phyloP scores from a whole-genome alignment of 805 yeast genomes.

The Sugiyamaella valdiviana region DNA sequence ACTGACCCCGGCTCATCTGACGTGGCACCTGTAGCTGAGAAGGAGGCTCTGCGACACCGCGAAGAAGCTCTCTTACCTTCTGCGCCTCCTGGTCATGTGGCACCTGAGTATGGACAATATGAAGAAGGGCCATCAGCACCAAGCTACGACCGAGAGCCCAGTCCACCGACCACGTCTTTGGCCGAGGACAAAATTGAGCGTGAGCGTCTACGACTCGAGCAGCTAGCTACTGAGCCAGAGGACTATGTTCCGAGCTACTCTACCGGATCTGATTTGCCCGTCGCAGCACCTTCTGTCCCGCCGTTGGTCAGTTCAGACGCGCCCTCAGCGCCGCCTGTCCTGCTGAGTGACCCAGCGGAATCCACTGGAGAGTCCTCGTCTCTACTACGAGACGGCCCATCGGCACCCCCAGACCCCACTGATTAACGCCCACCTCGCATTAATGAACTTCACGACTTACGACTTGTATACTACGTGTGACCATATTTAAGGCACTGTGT shows the following conservation, averaged over 20 bases:
- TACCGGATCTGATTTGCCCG: not conserved
- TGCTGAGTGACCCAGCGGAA: too few relatives aligned
- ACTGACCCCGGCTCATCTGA: not conserved
- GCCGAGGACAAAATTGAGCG: conserved; percentile 36
- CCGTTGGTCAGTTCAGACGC: not conserved
- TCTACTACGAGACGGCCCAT: too few relatives aligned
- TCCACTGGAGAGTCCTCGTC: too few relatives aligned
- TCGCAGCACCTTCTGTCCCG: not conserved
- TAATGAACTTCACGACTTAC: not conserved
- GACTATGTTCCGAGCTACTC: conserved; percentile 1
- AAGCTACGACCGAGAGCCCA: conserved; percentile 12
- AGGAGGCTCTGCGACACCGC: conserved; percentile 46
- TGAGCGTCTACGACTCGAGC: conserved; percentile 34
- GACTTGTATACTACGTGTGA: conserved; percentile 2
- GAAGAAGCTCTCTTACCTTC: conserved; percentile 63
- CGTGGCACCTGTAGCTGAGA: conserved; percentile 35
- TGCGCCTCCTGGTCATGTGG: conserved; percentile 34
- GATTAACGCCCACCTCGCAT: not conserved
- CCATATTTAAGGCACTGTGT: conserved; percentile 1
- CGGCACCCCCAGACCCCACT: not conserved
- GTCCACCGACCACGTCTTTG: not conserved
- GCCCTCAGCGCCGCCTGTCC: conserved; percentile 1
- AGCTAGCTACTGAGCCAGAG: conserved; percentile 38
- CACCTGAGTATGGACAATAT: not conserved
- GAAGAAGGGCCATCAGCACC: conserved; percentile 8